These are phyloP conservation scores for Cryptococcus sp. DNA, from an alignment of 1,284 basidiomycete genomes.

Conservation along the genomic window DNA sequence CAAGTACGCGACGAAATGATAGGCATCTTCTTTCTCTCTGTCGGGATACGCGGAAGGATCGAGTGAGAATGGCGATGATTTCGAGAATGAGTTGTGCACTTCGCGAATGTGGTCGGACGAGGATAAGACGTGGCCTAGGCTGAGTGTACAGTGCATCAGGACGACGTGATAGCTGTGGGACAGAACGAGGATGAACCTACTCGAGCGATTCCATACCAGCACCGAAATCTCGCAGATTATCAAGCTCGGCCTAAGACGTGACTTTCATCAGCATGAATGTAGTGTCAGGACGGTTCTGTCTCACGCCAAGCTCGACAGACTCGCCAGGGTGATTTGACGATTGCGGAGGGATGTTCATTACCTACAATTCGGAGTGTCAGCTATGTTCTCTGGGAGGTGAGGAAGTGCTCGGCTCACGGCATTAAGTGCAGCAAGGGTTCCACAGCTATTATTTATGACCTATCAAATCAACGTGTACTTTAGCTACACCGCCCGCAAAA, in stretches of 20 bases:
- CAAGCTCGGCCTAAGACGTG: slow-evolving; percentile 59
- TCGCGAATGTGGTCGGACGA: slow-evolving; percentile 81
- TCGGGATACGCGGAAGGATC: slow-evolving; percentile 60
- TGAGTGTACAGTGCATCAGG: slow-evolving; percentile 43
- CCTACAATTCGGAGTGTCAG: slow-evolving; percentile 23
- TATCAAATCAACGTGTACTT: slow-evolving; percentile 19
- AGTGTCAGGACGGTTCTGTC: slow-evolving; percentile 1
- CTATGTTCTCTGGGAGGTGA: background rate
- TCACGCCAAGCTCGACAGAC: slow-evolving; percentile 61
- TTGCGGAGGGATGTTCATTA: slow-evolving; percentile 73
- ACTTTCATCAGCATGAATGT: background rate
- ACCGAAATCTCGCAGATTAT: slow-evolving; percentile 74
- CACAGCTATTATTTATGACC: slow-evolving; percentile 91
- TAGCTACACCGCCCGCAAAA: too few species aligned
- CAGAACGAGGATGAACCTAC: slow-evolving; percentile 32
- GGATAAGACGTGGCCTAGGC: slow-evolving; percentile 77
- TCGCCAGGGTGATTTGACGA: slow-evolving; percentile 40
- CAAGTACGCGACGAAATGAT: slow-evolving; percentile 89
- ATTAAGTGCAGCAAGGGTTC: slow-evolving; percentile 87
- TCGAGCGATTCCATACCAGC: slow-evolving; percentile 75
- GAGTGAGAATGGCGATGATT: slow-evolving; percentile 78
- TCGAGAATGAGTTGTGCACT: slow-evolving; percentile 77
- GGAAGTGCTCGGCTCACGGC: slow-evolving; percentile 53
- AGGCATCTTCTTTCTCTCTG: slow-evolving; percentile 81
- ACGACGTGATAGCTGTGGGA: background rate